phyloP scores from a whole-genome alignment of 768 basidiomycete species.

The Tricholoma furcatifolium region DNA sequence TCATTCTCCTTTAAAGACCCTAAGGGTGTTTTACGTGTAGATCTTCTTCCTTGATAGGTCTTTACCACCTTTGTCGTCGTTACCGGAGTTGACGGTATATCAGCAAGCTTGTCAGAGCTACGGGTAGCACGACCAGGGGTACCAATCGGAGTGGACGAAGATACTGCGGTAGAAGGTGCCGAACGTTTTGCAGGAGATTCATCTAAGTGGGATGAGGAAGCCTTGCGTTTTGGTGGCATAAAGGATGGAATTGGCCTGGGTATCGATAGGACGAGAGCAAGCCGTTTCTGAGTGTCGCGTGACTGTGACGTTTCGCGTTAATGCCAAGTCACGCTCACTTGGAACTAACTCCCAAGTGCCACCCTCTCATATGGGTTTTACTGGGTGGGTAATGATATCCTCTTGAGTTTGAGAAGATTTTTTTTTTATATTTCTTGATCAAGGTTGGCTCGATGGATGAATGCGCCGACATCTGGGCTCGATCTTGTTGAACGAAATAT shows the following conservation, averaged over 20 bases:
- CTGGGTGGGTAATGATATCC: constrained; percentile 41
- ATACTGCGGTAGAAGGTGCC: constrained; percentile 20
- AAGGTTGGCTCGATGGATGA: constrained; percentile 80
- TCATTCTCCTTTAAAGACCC: constrained; percentile 9
- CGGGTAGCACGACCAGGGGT: constrained; percentile 4
- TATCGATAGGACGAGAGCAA: constrained; percentile 9
- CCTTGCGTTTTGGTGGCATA: constrained; percentile 50
- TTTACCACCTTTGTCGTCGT: constrained; percentile 6
- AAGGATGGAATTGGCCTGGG: not conserved
- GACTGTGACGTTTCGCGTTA: constrained; percentile 19
- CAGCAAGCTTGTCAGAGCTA: not conserved
- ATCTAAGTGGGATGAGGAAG: constrained; percentile 19
- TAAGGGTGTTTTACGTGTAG: not conserved
- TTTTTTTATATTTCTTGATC: constrained; percentile 8
- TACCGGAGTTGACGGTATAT: constrained; percentile 2
- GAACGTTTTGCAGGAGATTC: constrained; percentile 31
- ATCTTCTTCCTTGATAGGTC: constrained; percentile 11
- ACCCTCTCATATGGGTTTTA: constrained; percentile 51
- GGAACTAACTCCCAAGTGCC: not conserved
- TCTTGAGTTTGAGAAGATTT: not conserved
- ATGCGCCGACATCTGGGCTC: constrained; percentile 73
- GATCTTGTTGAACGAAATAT: constrained; percentile 72
- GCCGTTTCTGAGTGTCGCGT: constrained; percentile 11
- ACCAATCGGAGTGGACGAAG: not conserved
- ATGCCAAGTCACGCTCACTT: not conserved